Evolutionary conservation across 2,329 filamentous ascomycete genomes (phyloP), one percentile per base, ranked within the genome.

Genomic region (Colletotrichum musicola): DNA sequence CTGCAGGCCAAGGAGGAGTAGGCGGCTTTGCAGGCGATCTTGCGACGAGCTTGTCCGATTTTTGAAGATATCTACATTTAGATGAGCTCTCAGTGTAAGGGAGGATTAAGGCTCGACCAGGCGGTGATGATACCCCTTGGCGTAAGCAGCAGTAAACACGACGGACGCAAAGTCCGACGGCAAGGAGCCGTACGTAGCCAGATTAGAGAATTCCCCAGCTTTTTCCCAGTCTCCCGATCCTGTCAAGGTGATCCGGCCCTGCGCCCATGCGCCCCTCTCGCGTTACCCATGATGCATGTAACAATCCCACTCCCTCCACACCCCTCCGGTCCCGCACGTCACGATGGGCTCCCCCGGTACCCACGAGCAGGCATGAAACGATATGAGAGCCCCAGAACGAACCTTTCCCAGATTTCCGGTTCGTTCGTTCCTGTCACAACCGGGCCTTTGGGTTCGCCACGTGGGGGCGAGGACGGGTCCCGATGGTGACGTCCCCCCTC

Each of bases 1-100:
- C 74, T 77, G 22, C 77, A 79, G 62, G 77, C 76, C 1, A 77
- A 75, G 69, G 77, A 78, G 62, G 73, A 75, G 59, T 73, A 56
- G 25, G 6, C n/a, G 7, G 16, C 22, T 10, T 16, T 38, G 51
- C 4, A 13, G 6, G 7, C 13, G 13, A 7, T 42, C 40, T 42
- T 5, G 18, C n/a, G 20, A 49, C 16, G 46, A 22, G 4, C 12
- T 5, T 20, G n/a, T 12, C 12, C 4, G 27, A 22, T 25, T 16
- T 60, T 4, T 25, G 4, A 47, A n/a, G 7, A 35, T 35, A 2
- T 35, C 30, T 35, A 35, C 30, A 35, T 35, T 7, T 10, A 35
- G 30, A 35, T 35, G 30, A 2, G 30, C 30, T 35, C 10, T 9
- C 30, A 10, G 1, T 10, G 30, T 35, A 35, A 35, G 30, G 30